Percentiles rank a stretch among this genome's conserved stretches.
Conservation (phyloP, 495 filamentous ascomycete genomes). For the Talaromyces stipitatus region DNA sequence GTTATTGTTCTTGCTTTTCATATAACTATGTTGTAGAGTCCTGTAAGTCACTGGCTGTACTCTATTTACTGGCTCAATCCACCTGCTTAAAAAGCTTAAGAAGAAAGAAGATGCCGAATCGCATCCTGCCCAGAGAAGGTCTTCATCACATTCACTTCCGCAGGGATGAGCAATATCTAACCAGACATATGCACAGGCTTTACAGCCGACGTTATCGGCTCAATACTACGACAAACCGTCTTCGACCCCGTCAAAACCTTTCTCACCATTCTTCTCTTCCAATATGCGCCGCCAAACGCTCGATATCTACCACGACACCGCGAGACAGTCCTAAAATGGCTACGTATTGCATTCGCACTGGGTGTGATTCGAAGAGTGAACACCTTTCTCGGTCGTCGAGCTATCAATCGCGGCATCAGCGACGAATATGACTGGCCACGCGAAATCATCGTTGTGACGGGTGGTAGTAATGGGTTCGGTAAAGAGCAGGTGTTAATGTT, state of each 20-base stretch:
- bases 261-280: constrained; percentile 49
- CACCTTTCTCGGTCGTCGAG: constrained; percentile 41
- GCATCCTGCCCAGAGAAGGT: constrained; percentile 11
- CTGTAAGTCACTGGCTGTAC: background rate
- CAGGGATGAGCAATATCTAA: background rate
- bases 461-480: constrained; percentile 64
- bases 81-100: background rate
- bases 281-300: constrained; percentile 26
- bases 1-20: background rate
- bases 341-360: constrained; percentile 41
- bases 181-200: constrained; percentile 39
- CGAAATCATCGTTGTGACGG: constrained; percentile 66
- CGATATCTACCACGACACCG: background rate
- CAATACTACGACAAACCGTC: constrained; percentile 45
- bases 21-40: background rate
- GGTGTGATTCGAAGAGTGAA: constrained; percentile 40
- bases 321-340: constrained; percentile 22
- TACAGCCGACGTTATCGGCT: constrained; percentile 50
- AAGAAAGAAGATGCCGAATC: background rate
- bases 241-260: constrained; percentile 53
- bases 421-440: constrained; percentile 61
- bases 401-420: constrained; percentile 51
- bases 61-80: background rate
- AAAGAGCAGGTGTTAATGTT: constrained; percentile 52
- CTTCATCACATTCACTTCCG: background rate